A percentile compares a stretch with the other conserved stretches of the same genome.
Conservation (phyloP, 305 asterid species). For the Ilex paraguariensis region DNA sequence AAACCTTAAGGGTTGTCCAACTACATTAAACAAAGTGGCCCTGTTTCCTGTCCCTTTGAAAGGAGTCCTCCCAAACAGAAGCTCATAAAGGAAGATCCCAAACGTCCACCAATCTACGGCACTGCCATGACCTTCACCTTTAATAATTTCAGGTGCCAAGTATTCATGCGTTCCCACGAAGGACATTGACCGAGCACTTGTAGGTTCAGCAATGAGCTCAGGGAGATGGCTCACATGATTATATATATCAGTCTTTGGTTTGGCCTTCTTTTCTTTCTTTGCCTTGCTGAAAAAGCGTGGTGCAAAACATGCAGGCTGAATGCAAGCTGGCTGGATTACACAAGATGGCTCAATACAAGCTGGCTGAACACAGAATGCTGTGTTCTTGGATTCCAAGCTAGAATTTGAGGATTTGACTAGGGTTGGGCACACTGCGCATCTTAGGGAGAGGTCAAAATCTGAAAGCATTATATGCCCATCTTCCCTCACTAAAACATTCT, state of each 20-base stretch:
- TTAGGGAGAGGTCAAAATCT: conserved; percentile 51
- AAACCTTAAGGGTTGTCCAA: conserved; percentile 48
- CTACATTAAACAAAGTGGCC: conserved; percentile 52
- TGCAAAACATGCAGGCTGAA: conserved; percentile 41
- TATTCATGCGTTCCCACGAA: conserved; percentile 62
- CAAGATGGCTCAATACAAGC: conserved; percentile 39
- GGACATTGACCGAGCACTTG: conserved; percentile 56
- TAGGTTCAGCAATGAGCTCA: conserved; percentile 53
- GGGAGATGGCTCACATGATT: conserved; percentile 41
- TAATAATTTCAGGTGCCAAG: conserved; percentile 50
- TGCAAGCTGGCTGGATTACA: conserved; percentile 39
- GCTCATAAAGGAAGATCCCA: conserved; percentile 48
- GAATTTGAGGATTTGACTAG: conserved; percentile 39
- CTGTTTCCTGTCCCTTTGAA: conserved; percentile 48
- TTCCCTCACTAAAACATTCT: conserved; percentile 49
- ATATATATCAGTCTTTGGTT: conserved; percentile 26
- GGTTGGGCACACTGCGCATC: conserved; percentile 49
- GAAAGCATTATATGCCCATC: conserved; percentile 62
- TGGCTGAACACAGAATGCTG: conserved; percentile 37
- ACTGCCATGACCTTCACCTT: conserved; percentile 59
- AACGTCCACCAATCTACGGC: conserved; percentile 68
- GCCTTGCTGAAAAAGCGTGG: conserved; percentile 41
- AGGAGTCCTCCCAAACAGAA: conserved; percentile 50
- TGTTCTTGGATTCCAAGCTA: conserved; percentile 35
- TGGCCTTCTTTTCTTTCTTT: conserved; percentile 45